These are phyloP conservation scores for Diophrys appendiculata DNA, from an alignment of 73 alveolate genomes.

Conservation along the genomic window DNA sequence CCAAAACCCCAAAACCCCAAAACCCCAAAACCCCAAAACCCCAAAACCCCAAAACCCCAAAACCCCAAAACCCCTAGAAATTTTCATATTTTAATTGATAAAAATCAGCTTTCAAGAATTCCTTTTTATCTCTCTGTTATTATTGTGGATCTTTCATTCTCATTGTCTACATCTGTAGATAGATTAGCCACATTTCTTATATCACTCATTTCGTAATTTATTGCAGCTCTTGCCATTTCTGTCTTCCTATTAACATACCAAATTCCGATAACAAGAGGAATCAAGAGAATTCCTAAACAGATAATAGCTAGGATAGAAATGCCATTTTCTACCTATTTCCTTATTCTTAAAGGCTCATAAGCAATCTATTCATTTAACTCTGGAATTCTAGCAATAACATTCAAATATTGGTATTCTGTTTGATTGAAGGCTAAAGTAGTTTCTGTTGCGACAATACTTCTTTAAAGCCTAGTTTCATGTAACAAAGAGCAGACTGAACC, in stretches of 20 bases:
- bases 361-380: background rate
- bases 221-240: background rate
- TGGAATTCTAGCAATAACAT: background rate
- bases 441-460: background rate
- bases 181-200: background rate
- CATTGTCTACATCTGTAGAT: too few relatives aligned
- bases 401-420: background rate
- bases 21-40: too few relatives aligned
- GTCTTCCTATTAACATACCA: background rate
- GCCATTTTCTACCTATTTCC: background rate
- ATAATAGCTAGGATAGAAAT: background rate
- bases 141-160: too few relatives aligned
- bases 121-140: too few relatives aligned
- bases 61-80: too few relatives aligned
- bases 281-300: background rate
- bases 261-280: background rate
- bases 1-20: too few relatives aligned
- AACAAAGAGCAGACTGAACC: background rate
- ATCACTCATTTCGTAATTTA: background rate
- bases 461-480: background rate
- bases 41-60: too few relatives aligned
- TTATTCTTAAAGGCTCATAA: background rate
- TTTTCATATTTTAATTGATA: too few relatives aligned
- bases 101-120: too few relatives aligned
- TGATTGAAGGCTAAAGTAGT: background rate